A percentile compares a stretch with the other conserved stretches of the same genome.
phyloP scores from a whole-genome alignment of 202 grass and related monocot species.

The Schoenoplectus tabernaemontani region DNA sequence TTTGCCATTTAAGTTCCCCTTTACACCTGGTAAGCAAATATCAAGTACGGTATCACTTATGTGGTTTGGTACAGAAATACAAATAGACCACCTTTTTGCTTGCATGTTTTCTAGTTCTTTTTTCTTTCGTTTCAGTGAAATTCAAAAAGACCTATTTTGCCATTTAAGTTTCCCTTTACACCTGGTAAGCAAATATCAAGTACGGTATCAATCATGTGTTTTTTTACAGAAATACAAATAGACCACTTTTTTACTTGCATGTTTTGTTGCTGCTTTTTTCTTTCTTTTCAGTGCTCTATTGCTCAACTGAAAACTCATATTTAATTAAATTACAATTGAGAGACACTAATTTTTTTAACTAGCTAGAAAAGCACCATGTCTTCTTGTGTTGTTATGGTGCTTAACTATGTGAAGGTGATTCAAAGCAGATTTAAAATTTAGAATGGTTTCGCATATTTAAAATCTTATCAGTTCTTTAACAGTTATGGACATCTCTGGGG shows the following conservation, averaged over 20 bases:
- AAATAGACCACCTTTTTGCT: too few relatives aligned
- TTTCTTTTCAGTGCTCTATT: background rate
- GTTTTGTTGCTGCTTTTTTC: too few relatives aligned
- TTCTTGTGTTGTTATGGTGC: background rate
- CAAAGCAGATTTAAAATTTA: background rate
- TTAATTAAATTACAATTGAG: too few relatives aligned
- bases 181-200: slow-evolving; percentile 28
- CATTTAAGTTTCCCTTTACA: slow-evolving; percentile 43
- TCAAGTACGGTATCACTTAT: background rate
- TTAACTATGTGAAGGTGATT: background rate
- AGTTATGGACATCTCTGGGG: background rate
- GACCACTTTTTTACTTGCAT: background rate
- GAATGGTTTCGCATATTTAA: background rate
- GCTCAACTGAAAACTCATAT: background rate
- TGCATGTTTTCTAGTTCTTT: too few relatives aligned
- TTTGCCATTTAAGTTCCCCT: slow-evolving; percentile 42
- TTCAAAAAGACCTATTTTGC: slow-evolving; percentile 38
- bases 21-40: slow-evolving; percentile 35
- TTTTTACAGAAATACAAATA: background rate
- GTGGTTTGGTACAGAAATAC: background rate
- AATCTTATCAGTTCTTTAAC: background rate
- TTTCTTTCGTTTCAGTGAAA: too few relatives aligned
- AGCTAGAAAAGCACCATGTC: too few relatives aligned
- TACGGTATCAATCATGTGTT: background rate
- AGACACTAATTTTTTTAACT: too few relatives aligned